Conservation (phyloP, 108 stramenopile species). For the Nannochloropsis gaditana region DNA sequence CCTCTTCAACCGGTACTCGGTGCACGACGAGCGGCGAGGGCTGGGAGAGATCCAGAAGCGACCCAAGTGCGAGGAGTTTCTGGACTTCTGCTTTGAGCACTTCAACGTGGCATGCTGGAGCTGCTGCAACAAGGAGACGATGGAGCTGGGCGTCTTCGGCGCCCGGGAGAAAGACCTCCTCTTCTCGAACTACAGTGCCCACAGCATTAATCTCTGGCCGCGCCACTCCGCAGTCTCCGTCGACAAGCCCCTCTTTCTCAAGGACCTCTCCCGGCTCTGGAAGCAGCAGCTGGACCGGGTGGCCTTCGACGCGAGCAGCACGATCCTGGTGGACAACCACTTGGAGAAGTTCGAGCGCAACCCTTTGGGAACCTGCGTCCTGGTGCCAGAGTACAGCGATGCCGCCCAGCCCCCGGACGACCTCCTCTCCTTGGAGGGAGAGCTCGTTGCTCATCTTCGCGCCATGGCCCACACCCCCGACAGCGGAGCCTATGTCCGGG, state of each 20-base stretch:
- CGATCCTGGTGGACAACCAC: constrained; percentile 38
- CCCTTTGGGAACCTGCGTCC: constrained; percentile 23
- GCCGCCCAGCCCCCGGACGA: not conserved
- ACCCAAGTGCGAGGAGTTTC: constrained; percentile 24
- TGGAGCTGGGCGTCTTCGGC: constrained; percentile 33
- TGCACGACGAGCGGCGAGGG: not conserved
- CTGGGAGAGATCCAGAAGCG: not conserved
- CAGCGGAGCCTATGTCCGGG: not conserved
- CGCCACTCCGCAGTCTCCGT: constrained; percentile 22
- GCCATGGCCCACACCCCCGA: not conserved
- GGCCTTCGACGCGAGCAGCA: not conserved
- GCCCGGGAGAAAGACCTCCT: not conserved
- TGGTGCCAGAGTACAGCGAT: constrained; percentile 22
- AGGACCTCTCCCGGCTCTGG: constrained; percentile 29
- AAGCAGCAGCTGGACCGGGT: not conserved
- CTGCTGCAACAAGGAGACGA: constrained; percentile 26
- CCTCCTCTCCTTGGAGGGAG: not conserved
- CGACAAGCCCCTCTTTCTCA: constrained; percentile 40
- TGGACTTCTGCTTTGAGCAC: constrained; percentile 32
- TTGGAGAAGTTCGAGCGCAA: constrained; percentile 44
- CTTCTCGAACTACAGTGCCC: constrained; percentile 21
- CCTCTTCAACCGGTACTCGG: constrained; percentile 8
- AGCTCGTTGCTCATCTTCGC: not conserved
- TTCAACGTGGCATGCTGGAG: constrained; percentile 35
- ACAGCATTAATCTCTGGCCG: constrained; percentile 32